Evolutionary conservation across 2,329 filamentous ascomycete species (phyloP), one percentile per base, ranked within the genome.

Genomic region (Cercospora citrullina): DNA sequence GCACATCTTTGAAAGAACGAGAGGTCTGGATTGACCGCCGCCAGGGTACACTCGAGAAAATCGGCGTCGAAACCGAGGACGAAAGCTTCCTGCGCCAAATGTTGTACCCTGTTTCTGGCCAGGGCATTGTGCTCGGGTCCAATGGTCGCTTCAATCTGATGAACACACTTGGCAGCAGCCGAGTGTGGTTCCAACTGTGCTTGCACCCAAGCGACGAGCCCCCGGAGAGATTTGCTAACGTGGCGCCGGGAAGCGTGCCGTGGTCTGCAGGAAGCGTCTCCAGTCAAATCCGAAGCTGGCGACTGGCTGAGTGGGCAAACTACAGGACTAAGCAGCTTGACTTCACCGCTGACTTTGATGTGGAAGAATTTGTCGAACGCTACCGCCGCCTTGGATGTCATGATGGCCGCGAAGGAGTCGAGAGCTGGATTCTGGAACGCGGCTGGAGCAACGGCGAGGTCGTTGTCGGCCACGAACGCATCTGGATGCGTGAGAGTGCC

Each of bases 381-480:
- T 99, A 97, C 77, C 84, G 89, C 5, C 84, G 87, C 5, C 86
- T 99, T 0, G 95, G 95, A 14, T 99, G 95, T 79, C 88, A 90
- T 73, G 93, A 96, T 71, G 95, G 95, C 66, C 89, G 89, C 70
- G 95, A 99, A 70, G 95, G 94, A 59, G 93, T 97, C 63, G 93
- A 98, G 77, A 96, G 87, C 75, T 99, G 94, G 93, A 86, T 96
- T 67, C 86, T 98, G 60, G 94, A 98, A 80, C 89, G 95, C 67
- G 95, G 95, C 1, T 99, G 95, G 95, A 97, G 93, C 81, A 99
- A 99, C 74, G 95, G 95, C 45, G 95, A 98, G 80, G 93, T 98
- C 1, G 89, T 97, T 5, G 85, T 98, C 33, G 95, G 95, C 65
- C 90, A 89, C 67, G 93, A 98, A 79, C 91, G 95, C 33, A 89